phyloP scores from a whole-genome alignment of 345 rosid species.

The Acer campestre region DNA sequence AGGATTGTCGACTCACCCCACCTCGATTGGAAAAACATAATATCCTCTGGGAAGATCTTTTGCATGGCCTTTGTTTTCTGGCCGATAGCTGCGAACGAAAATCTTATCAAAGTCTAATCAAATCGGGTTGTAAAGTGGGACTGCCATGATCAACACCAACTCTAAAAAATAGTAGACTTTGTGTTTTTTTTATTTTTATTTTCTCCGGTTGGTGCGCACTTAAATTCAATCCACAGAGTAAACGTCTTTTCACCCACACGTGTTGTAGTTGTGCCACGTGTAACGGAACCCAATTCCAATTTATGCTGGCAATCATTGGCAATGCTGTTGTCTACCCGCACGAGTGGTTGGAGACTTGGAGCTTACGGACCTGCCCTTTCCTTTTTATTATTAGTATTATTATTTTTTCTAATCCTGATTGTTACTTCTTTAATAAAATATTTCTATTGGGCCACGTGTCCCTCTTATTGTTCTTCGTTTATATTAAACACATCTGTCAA shows the following conservation, averaged over 20 bases:
- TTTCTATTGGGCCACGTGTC: background rate
- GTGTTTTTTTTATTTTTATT: background rate
- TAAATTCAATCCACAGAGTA: background rate
- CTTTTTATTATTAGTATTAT: too few species aligned
- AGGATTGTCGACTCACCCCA: too few species aligned
- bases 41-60: background rate
- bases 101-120: background rate
- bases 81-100: background rate
- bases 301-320: conserved; percentile 35
- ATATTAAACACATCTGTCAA: background rate
- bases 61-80: background rate
- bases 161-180: background rate
- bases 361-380: too few species aligned
- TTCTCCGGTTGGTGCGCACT: background rate
- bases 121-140: conserved; percentile 19
- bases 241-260: conserved; percentile 18
- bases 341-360: conserved; percentile 31
- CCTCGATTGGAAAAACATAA: too few species aligned
- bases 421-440: background rate
- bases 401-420: too few species aligned
- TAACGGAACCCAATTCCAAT: background rate
- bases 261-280: conserved; percentile 15
- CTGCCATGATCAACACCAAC: background rate
- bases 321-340: conserved; percentile 31
- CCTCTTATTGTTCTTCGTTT: background rate